phyloP scores from a whole-genome alignment of 257 asterid species.

The Knoxia roxburghii region DNA sequence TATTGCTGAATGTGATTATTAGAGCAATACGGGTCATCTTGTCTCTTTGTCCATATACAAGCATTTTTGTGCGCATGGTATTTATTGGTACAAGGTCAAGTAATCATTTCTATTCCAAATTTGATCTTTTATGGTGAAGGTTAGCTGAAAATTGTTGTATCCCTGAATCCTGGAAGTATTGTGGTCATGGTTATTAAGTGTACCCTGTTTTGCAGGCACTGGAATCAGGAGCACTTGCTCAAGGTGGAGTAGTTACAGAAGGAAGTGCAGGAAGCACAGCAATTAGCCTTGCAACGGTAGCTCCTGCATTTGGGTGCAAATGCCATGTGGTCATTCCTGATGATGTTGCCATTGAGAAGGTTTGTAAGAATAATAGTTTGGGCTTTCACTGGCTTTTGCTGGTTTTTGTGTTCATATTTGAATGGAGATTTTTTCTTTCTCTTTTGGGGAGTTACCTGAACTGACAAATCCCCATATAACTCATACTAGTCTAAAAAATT shows the following conservation, averaged over 20 bases:
- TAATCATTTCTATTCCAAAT: not conserved
- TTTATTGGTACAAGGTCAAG: not conserved
- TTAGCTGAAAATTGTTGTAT: not conserved
- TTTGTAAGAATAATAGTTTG: slow-evolving; percentile 1
- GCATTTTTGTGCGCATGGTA: not conserved
- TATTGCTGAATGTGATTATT: too few relatives aligned
- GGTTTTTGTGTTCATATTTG: not conserved
- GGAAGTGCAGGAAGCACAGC: slow-evolving; percentile 99
- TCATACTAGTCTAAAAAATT: not conserved
- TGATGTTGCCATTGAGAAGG: slow-evolving; percentile 97
- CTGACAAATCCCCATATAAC: not conserved
- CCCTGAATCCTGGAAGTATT: not conserved
- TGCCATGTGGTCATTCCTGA: slow-evolving; percentile 97
- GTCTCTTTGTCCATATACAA: not conserved
- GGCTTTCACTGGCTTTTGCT: not conserved
- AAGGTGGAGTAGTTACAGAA: slow-evolving; percentile 88
- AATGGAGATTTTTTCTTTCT: not conserved
- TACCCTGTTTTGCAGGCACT: slow-evolving; percentile 45
- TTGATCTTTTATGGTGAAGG: not conserved
- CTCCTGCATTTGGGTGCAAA: slow-evolving; percentile 92
- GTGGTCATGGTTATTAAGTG: not conserved
- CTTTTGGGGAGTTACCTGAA: not conserved
- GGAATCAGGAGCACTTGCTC: slow-evolving; percentile 68
- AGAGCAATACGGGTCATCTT: not conserved
- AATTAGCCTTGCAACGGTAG: slow-evolving; percentile 92